Evolutionary conservation across 1,284 basidiomycete species (phyloP), one percentile per base, ranked within the genome.

Genomic region (Irpex sp.): DNA sequence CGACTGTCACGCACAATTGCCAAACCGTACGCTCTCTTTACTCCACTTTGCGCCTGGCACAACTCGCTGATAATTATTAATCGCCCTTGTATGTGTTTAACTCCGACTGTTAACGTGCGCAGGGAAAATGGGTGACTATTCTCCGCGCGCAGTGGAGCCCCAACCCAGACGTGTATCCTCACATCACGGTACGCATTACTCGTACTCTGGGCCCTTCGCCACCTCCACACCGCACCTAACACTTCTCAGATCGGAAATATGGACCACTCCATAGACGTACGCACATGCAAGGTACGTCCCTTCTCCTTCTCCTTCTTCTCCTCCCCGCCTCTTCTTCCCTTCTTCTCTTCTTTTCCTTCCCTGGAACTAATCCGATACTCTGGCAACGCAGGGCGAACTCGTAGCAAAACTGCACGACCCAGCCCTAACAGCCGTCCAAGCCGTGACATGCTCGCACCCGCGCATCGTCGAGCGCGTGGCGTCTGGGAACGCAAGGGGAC

Each of bases 361-460:
- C 35, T 56, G 56, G 62, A 35, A 33, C 28, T 60, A 2, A 48
- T 59, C 16, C 28, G 5, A 10, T 5, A 12, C 33, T 51, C 16
- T 14, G 14, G 33, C 47, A 42, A 64, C 23, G 58, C 58, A 89
- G 84, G 90, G 91, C 10, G 85, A 90, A 61, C 76, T 85, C 14
- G 72, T 93, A 35, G 81, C 84, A 5, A 81, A 78, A 63, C 73
- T 93, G 5, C 73, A 80, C 12, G 88, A 92, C 71, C 76, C 72
- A 55, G 67, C 88, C 65, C 86, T 92, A 61, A 82, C 87, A 21
- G 90, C 90, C 0, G 86, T 87, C 2, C 91, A 92, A 74, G 90
- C 90, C 19, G 90, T 92, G n/a, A 90, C 90, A 8, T 88, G 86
- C 67, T 90, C 88, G n/a, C 91, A 93, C 71, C 90, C 91, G 0